These are phyloP conservation scores for Russula vinacea DNA, from an alignment of 768 basidiomycete species.

Conservation along the genomic window DNA sequence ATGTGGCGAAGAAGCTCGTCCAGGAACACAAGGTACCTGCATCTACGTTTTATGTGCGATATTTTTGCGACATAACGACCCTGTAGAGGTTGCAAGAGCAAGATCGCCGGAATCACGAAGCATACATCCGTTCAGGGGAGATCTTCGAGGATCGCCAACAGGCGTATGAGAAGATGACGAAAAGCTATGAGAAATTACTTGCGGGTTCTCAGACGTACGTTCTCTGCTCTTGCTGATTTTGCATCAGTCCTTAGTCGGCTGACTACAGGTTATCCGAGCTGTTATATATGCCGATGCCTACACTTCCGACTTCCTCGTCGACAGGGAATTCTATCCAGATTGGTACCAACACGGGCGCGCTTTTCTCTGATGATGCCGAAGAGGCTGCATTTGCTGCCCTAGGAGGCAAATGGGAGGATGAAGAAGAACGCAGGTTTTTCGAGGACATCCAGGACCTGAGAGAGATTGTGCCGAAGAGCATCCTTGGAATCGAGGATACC, in stretches of 20 bases:
- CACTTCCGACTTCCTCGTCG: constrained; percentile 77
- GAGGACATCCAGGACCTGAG: constrained; percentile 90
- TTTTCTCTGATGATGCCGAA: constrained; percentile 54
- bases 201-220: constrained; percentile 82
- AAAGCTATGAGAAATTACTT: constrained; percentile 87
- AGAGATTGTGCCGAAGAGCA: constrained; percentile 84
- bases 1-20: constrained; percentile 84
- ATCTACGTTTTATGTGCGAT: not conserved
- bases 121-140: constrained; percentile 98
- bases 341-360: constrained; percentile 47
- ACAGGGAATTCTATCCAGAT: constrained; percentile 81
- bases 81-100: constrained; percentile 90
- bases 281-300: constrained; percentile 77
- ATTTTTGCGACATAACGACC: not conserved
- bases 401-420: constrained; percentile 96
- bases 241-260: constrained; percentile 2
- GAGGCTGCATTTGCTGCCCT: constrained; percentile 43
- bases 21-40: constrained; percentile 80
- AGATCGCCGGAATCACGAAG: constrained; percentile 95
- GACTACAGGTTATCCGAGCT: constrained; percentile 77
- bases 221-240: not conserved
- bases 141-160: constrained; percentile 99
- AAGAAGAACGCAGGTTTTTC: constrained; percentile 91
- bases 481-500: constrained; percentile 65
- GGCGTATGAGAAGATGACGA: constrained; percentile 98